Conservation (phyloP, 148 eudicot species). For the Heliosperma pusillum region DNA sequence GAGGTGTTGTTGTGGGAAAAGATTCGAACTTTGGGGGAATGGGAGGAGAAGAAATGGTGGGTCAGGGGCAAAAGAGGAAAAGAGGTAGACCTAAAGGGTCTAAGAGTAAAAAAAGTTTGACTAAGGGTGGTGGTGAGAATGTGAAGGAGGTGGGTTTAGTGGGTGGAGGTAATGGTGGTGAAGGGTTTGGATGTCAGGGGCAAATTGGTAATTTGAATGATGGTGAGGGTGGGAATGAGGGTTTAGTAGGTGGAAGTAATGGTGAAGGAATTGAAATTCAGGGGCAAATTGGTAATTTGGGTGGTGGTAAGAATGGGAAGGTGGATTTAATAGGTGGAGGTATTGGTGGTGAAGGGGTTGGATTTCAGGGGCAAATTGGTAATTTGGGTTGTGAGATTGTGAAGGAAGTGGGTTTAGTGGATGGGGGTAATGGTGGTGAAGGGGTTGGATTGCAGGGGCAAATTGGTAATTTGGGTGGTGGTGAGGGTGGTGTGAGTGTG, state of each 20-base stretch:
- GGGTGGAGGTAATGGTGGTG: background rate
- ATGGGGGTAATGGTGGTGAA: background rate
- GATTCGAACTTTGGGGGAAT: background rate
- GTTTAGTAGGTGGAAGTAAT: background rate
- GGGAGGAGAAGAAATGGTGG: conserved; percentile 9
- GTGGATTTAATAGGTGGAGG: background rate
- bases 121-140: background rate
- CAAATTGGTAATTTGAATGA: background rate
- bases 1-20: too few species aligned
- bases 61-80: conserved; percentile 23
- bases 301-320: background rate
- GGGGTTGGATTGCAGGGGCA: background rate
- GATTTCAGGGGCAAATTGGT: background rate
- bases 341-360: background rate
- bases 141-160: background rate
- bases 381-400: background rate
- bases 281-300: conserved; percentile 7
- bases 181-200: background rate
- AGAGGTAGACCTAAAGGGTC: conserved; percentile 33
- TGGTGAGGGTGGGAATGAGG: background rate
- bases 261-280: background rate
- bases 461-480: background rate
- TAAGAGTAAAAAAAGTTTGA: conserved; percentile 20
- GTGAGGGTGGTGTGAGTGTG: background rate
- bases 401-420: background rate